These are phyloP conservation scores for Alternaria dauci DNA, from an alignment of 2,329 filamentous ascomycete genomes.

Conservation along the genomic window DNA sequence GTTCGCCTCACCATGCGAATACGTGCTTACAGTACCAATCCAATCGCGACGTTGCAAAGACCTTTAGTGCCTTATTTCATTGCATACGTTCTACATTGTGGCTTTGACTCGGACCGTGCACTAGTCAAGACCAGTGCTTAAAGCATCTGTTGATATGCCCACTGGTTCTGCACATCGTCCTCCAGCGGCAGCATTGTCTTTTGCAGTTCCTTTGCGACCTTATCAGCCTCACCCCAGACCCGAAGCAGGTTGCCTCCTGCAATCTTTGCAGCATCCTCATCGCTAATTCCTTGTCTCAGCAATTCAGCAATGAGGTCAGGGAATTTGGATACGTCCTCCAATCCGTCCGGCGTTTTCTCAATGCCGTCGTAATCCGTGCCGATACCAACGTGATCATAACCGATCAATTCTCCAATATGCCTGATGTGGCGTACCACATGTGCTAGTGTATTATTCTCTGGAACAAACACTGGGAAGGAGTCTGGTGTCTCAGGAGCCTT, in stretches of 20 bases:
- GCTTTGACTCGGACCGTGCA: neutral
- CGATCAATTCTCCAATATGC: slow-evolving; percentile 82
- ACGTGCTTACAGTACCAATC: neutral
- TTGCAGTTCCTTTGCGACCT: slow-evolving; percentile 73
- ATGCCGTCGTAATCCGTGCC: slow-evolving; percentile 93
- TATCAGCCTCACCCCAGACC: slow-evolving; percentile 83
- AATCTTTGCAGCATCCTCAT: slow-evolving; percentile 76
- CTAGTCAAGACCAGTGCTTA: neutral
- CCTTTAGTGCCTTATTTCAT: neutral
- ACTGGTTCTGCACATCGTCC: slow-evolving; percentile 50
- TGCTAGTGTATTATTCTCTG: slow-evolving; percentile 73
- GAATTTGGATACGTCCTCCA: slow-evolving; percentile 87
- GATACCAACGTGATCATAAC: slow-evolving; percentile 86
- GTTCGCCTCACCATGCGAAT: slow-evolving; percentile 6
- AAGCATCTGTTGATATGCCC: slow-evolving; percentile 13
- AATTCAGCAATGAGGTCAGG: slow-evolving; percentile 80
- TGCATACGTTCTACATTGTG: neutral
- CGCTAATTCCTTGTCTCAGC: slow-evolving; percentile 75
- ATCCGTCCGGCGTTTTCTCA: slow-evolving; percentile 68
- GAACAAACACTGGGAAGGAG: slow-evolving; percentile 73
- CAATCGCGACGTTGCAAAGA: neutral
- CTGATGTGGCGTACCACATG: slow-evolving; percentile 83
- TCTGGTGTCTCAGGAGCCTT: slow-evolving; percentile 64
- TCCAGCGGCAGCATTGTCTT: slow-evolving; percentile 54
- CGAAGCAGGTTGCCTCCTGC: slow-evolving; percentile 82